Evolutionary conservation across 164 flowering plant species (phyloP).

Genomic region (Magnolia kwangsiensis): DNA sequence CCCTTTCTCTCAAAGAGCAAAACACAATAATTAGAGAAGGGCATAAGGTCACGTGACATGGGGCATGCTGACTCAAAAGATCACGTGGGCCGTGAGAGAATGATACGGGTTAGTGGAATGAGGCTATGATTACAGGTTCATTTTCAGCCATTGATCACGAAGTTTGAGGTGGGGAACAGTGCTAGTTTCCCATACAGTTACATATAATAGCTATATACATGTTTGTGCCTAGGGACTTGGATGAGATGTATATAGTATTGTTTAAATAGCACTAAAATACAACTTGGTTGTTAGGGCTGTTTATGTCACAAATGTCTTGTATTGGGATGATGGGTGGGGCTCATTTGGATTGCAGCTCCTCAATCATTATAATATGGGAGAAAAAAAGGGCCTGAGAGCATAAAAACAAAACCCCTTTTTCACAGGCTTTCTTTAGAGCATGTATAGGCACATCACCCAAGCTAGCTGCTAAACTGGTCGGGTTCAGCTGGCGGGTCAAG

Average conservation of each 20-base stretch:
- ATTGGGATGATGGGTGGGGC: conserved; percentile 7
- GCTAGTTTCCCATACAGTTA: conserved; percentile 7
- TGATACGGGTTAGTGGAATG: not conserved
- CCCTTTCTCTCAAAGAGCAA: not conserved
- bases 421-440: conserved; percentile 2
- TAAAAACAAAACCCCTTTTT: conserved; percentile 14
- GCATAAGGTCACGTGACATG: conserved; percentile 8
- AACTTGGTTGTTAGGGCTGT: conserved; percentile 13
- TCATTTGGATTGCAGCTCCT: conserved; percentile 18
- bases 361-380: conserved; percentile 7
- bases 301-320: conserved; percentile 6
- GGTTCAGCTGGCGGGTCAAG: too few species aligned
- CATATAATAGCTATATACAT: not conserved
- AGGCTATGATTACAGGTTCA: not conserved
- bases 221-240: conserved; percentile 9
- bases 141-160: conserved; percentile 1
- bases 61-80: not conserved
- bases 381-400: not conserved
- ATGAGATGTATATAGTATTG: not conserved
- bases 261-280: not conserved
- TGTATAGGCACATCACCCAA: conserved; percentile 2
- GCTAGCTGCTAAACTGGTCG: not conserved
- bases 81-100: conserved; percentile 1
- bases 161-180: conserved; percentile 1
- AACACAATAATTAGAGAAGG: conserved; percentile 12